Base-by-base conservation (phyloP, 768 basidiomycete genomes). In the Sarcomyxa edulis region DNA sequence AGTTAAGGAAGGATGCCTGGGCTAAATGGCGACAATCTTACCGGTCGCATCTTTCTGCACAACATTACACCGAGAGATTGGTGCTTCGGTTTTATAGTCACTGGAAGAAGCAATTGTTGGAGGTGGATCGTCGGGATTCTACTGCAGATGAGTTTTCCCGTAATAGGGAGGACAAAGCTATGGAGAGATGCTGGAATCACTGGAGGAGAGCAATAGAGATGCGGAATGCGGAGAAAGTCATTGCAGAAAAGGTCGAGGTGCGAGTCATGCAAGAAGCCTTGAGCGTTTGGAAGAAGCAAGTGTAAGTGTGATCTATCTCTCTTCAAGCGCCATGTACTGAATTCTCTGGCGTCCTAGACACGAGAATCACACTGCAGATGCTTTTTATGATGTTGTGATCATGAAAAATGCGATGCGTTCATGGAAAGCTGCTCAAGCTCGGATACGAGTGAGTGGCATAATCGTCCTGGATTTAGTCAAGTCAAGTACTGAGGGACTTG, bases 1-100 rank as follows among this genome's bases (percentile, higher is more conserved):
- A 71, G 48, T 51, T 85, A 31, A 55, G 67, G 48, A 73, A 64
- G 47, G 73, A 79, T 46, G 71, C 72, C 6, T 85, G 82, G 79
- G 64, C 55, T 28, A 72, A 72, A 49, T 90, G 88, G 88, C 68
- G 72, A 28, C 79, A 76, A 42, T 61, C 67, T 7, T 69, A 77
- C 45, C 66, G 62, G n/a, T 65, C 66, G 8, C 71, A 61, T 32
- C 52, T 76, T 1, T 71, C 80, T 10, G 68, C 69, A 32, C 69
- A 72, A 33, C 72, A 72, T 46, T 74, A 78, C 46, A 51, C 61
- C 14, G 58, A 62, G 45, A 65, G 60, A 32, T 43, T 84, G 6
- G 47, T 72, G 14, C 42, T 54, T 16, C 67, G 68, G 16, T 68
- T 62, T 42, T 71, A 76, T 45, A 43, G 51, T 31, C 67, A 56